Evolutionary conservation across 192 early-diverging fungal genomes (phyloP), one percentile per base, ranked within the genome.

Genomic region (Hyaloraphidium curvatum): DNA sequence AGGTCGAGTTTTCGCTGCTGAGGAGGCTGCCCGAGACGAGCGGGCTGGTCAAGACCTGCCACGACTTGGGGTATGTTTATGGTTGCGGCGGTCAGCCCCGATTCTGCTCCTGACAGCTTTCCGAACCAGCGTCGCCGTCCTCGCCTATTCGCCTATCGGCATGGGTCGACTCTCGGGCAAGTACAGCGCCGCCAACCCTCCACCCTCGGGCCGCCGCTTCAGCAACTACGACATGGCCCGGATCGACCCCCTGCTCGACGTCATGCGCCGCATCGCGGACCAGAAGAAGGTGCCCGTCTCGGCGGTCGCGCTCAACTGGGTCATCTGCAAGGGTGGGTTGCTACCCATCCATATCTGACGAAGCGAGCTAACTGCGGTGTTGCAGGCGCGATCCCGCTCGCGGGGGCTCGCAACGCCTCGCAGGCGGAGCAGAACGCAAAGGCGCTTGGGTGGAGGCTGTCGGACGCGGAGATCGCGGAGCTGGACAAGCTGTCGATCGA

Each of bases 71-170:
- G n/a, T n/a, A n/a, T n/a, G n/a, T n/a, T n/a, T n/a, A n/a, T n/a
- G n/a, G n/a, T n/a, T n/a, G n/a, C n/a, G n/a, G n/a, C n/a, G n/a
- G n/a, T n/a, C n/a, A n/a, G n/a, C n/a, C n/a, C n/a, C n/a, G n/a
- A n/a, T n/a, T n/a, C n/a, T n/a, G n/a, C n/a, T n/a, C n/a, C n/a
- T n/a, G n/a, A n/a, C n/a, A n/a, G n/a, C n/a, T n/a, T n/a, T n/a
- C n/a, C n/a, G n/a, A n/a, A n/a, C n/a, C n/a, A n/a, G 43, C 23
- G 43, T 74, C 35, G 57, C 69, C 22, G 57, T 69, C 7, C 65
- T 90, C 19, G 80, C 87, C 1, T 79, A 83, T 51, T 78, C 80
- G 3, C 82, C 81, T 1, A 55, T 86, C 7, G 43, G 17, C 9
- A 48, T 48, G 43, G 43, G 43, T 9, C 11, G 43, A 25, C 43